Conservation (phyloP, 208 protist species). For the Crithidia mellificae region DNA sequence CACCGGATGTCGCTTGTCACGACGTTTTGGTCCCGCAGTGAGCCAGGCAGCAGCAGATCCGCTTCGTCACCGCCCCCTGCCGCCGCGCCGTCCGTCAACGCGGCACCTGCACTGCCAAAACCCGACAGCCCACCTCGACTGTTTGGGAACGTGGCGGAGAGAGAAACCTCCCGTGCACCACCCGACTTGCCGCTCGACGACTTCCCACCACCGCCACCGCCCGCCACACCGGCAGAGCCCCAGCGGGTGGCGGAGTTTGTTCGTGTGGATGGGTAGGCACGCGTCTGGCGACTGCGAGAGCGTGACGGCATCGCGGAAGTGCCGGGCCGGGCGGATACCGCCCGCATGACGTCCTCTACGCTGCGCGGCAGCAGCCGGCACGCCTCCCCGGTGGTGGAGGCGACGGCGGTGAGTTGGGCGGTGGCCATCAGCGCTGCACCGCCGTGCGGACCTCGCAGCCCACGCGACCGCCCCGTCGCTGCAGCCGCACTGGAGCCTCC, state of each 20-base stretch:
- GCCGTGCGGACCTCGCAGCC: not conserved
- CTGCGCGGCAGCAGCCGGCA: slow-evolving; percentile 23
- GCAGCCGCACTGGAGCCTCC: too few relatives aligned
- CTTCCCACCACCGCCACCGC: not conserved
- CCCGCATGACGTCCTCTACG: slow-evolving; percentile 31
- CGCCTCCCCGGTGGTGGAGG: slow-evolving; percentile 18
- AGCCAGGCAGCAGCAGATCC: slow-evolving; percentile 10
- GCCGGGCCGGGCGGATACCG: slow-evolving; percentile 11
- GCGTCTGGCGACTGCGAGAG: not conserved
- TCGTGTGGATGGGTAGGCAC: not conserved
- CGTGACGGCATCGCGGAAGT: too few relatives aligned
- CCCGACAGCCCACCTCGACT: not conserved
- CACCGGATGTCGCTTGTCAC: slow-evolving; percentile 53
- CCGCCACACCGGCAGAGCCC: too few relatives aligned
- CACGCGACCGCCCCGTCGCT: not conserved
- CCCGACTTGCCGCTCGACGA: not conserved
- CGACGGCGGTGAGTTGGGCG: not conserved
- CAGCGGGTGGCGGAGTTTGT: too few relatives aligned
- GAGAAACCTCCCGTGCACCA: not conserved
- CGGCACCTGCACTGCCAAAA: not conserved
- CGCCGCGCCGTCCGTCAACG: not conserved
- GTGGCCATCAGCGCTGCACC: not conserved
- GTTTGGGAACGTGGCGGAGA: not conserved
- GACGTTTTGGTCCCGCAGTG: slow-evolving; percentile 27
- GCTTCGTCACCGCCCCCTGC: slow-evolving; percentile 4